Percentiles rank a stretch among this genome's conserved stretches.
Evolutionary conservation across 495 filamentous ascomycete genomes (phyloP).

Genomic region (Podospora conica): DNA sequence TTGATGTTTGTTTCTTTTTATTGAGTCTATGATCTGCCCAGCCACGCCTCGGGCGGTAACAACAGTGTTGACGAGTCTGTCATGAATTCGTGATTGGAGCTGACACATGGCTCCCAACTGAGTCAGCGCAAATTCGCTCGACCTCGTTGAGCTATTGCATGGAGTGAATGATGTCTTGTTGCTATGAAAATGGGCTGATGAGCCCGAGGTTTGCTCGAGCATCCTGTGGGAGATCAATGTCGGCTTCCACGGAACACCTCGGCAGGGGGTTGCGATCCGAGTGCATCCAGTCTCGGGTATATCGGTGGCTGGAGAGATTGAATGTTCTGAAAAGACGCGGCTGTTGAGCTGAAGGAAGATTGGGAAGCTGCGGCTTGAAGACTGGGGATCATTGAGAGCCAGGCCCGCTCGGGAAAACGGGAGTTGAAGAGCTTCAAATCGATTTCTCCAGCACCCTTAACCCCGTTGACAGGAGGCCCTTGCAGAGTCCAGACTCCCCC

Average conservation of each 20-base stretch:
- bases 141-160: not conserved
- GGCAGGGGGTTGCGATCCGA: not conserved
- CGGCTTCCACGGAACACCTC: no score
- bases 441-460: not conserved
- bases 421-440: not conserved
- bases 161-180: not conserved
- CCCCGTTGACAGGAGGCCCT: not conserved
- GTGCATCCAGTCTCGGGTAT: no score
- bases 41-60: not conserved
- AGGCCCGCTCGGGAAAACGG: not conserved
- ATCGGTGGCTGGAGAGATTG: no score
- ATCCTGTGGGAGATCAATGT: no score
- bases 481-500: not conserved
- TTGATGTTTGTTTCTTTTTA: not conserved
- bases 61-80: not conserved
- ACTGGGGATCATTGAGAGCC: not conserved
- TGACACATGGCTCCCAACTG: conserved; percentile 2
- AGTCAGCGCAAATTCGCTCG: not conserved
- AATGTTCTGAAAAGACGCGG: no score
- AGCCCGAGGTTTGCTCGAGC: no score
- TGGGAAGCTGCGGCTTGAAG: not conserved
- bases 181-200: not conserved
- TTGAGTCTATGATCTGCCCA: not conserved
- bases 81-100: conserved; percentile 8
- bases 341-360: not conserved